Evolutionary conservation across 768 basidiomycete species (phyloP), one percentile per base, ranked within the genome.

Genomic region (Lepiota venenata): DNA sequence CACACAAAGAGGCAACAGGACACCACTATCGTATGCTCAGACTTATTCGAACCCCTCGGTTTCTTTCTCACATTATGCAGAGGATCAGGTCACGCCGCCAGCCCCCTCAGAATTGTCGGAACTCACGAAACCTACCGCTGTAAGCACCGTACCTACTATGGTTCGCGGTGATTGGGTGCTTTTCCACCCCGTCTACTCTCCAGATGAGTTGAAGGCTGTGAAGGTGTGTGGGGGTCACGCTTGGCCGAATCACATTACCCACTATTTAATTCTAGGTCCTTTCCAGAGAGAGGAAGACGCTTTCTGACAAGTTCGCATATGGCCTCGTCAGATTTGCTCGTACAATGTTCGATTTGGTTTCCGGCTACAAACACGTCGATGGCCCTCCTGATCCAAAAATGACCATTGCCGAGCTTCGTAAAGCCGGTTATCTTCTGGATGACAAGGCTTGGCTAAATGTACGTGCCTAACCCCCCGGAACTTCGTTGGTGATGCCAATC

Each of bases 171-270:
- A 91, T 61, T 97, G 93, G 92, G 92, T 96, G 10, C 72, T 97
- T 1, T 92, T 93, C 65, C 92, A 96, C 64, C 95, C 95, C 0
- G 93, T 96, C 1, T 98, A 98, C 66, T 82, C 88, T 5, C 67
- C 72, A 15, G 82, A 82, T 36, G 91, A 93, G 63, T 65, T 92
- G 47, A 83, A 73, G 58, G 79, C 88, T 12, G 90, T 91, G 14
- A 74, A 88, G 69, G 90, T 88, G 62, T 47, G 70, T 8, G 5
- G 21, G 3, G 15, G 2, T 56, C 9, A 38, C 52, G 18, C 21
- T 7, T 32, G 18, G 41, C 21, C 16, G 25, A 36, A 37, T 20
- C 18, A 36, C 38, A 22, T 53, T 50, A 18, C 16, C 49, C 48
- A 20, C 3, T n/a, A 48, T 29, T 46, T 5, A 5, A 25, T 25